Evolutionary conservation across 768 basidiomycete species (phyloP).

Genomic region (Leucosporidium creatinivorum): DNA sequence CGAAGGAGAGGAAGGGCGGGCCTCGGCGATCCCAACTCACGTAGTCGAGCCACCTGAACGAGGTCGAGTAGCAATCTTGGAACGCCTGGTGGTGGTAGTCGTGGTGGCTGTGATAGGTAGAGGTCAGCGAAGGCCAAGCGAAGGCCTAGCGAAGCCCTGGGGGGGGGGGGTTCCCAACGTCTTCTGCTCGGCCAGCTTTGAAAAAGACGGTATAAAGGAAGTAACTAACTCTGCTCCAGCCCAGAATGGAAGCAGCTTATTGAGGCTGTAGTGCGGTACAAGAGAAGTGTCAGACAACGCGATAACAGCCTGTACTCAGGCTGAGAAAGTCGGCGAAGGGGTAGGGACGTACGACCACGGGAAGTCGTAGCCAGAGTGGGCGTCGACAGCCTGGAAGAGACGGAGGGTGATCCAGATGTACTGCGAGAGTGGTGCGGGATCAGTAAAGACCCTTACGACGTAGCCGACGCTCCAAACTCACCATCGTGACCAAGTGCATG

Average conservation of each 20-base stretch:
- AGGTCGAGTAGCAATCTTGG: constrained; percentile 51
- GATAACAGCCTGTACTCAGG: no score
- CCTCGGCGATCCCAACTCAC: constrained; percentile 6
- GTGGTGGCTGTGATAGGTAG: constrained; percentile 28
- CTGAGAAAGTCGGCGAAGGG: no score
- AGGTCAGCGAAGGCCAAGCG: neutral
- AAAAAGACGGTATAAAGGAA: neutral
- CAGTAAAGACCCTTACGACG: neutral
- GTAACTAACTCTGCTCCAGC: constrained; percentile 80
- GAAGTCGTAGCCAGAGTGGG: constrained; percentile 97
- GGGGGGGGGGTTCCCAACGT: no score
- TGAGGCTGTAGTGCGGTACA: constrained; percentile 43
- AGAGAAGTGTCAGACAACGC: no score
- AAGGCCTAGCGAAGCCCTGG: no score
- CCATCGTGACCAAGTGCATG: constrained; percentile 81
- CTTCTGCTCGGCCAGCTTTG: no score
- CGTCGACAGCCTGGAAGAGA: constrained; percentile 92
- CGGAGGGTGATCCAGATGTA: constrained; percentile 89
- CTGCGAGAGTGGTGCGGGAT: neutral
- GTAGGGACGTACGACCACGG: constrained; percentile 62
- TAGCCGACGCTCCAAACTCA: neutral
- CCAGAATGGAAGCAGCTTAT: constrained; percentile 90
- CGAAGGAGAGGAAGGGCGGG: constrained; percentile 31
- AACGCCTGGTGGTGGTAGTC: constrained; percentile 71
- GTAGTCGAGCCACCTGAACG: constrained; percentile 24